Percentiles rank a stretch among this genome's conserved stretches.
phyloP scores from a whole-genome alignment of 2,329 filamentous ascomycete species.

The Colletotrichum orchidophilum region DNA sequence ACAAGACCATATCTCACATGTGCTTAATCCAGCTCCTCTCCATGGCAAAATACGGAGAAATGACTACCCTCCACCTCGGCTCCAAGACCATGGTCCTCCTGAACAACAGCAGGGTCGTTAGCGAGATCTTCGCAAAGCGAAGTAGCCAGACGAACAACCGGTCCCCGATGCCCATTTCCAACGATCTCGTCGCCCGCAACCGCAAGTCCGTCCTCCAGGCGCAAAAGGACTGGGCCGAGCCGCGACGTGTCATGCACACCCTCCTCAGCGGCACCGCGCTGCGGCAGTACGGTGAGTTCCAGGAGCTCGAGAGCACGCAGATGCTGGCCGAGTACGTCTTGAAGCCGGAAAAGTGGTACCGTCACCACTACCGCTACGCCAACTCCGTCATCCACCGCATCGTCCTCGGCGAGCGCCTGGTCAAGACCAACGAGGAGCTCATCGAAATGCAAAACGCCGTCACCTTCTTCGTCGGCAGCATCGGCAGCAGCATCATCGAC shows the following conservation, averaged over 20 bases:
- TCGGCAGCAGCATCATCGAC: slow-evolving; percentile 46
- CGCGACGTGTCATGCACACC: slow-evolving; percentile 49
- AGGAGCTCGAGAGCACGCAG: slow-evolving; percentile 48
- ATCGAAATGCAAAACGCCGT: slow-evolving; percentile 48
- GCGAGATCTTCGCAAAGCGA: slow-evolving; percentile 48
- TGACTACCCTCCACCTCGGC: slow-evolving; percentile 41
- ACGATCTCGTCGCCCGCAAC: slow-evolving; percentile 46
- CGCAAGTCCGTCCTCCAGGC: slow-evolving; percentile 45
- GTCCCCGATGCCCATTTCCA: slow-evolving; percentile 38
- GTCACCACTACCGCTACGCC: slow-evolving; percentile 52
- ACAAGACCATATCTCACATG: background rate
- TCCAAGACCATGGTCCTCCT: slow-evolving; percentile 53
- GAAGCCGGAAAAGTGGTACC: slow-evolving; percentile 47
- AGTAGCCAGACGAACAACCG: slow-evolving; percentile 45
- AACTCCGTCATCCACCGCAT: slow-evolving; percentile 49
- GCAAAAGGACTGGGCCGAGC: slow-evolving; percentile 46
- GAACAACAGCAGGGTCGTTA: slow-evolving; percentile 50
- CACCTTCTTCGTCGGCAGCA: slow-evolving; percentile 45
- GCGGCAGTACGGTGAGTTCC: slow-evolving; percentile 44
- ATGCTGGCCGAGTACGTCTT: slow-evolving; percentile 42
- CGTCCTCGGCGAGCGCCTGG: slow-evolving; percentile 43
- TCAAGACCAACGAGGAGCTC: slow-evolving; percentile 44
- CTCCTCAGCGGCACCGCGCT: slow-evolving; percentile 46
- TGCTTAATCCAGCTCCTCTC: background rate
- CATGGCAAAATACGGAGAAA: slow-evolving; percentile 37